Percentiles rank a stretch among this genome's conserved stretches.
Conservation (phyloP, 371 early-diverging fungal species). For the Rhizopus delemar region DNA sequence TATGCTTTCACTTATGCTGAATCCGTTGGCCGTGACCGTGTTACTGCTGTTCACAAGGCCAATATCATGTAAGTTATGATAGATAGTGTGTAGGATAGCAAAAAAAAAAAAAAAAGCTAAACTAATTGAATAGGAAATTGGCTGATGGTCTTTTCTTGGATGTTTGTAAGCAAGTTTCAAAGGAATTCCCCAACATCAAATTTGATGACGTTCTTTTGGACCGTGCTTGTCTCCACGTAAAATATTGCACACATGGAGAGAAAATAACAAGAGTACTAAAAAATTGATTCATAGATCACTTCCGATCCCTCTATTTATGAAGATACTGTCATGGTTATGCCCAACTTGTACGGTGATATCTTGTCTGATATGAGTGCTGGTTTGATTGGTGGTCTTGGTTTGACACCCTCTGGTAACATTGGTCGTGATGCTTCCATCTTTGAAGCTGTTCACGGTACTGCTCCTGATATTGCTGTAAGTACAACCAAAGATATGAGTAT, state of each 20-base stretch:
- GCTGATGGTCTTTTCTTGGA: conserved; percentile 97
- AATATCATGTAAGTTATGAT: conserved; percentile 45
- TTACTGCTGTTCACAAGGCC: conserved; percentile 96
- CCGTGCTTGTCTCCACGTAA: conserved; percentile 85
- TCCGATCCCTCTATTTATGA: conserved; percentile 90
- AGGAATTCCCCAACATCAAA: conserved; percentile 91
- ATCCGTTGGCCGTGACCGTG: conserved; percentile 85
- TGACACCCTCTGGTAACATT: conserved; percentile 98
- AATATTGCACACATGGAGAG: neutral
- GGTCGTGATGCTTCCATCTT: conserved; percentile 96
- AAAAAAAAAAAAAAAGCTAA: too few relatives aligned
- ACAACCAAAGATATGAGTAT: neutral
- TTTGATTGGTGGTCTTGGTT: conserved; percentile 96
- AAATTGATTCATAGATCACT: conserved; percentile 69
- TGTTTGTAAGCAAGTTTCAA: conserved; percentile 88
- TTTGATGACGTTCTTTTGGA: conserved; percentile 92
- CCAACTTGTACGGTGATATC: conserved; percentile 99
- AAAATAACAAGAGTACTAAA: neutral
- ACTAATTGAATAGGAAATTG: conserved; percentile 64
- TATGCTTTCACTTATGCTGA: conserved; percentile 96
- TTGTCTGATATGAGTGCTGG: conserved; percentile 97
- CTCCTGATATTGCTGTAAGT: conserved; percentile 94
- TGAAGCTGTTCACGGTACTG: conserved; percentile 97
- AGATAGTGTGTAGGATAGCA: too few relatives aligned
- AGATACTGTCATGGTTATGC: conserved; percentile 98